Conservation (phyloP, 805 yeast genomes). For the Lachancea lanzarotensis region DNA sequence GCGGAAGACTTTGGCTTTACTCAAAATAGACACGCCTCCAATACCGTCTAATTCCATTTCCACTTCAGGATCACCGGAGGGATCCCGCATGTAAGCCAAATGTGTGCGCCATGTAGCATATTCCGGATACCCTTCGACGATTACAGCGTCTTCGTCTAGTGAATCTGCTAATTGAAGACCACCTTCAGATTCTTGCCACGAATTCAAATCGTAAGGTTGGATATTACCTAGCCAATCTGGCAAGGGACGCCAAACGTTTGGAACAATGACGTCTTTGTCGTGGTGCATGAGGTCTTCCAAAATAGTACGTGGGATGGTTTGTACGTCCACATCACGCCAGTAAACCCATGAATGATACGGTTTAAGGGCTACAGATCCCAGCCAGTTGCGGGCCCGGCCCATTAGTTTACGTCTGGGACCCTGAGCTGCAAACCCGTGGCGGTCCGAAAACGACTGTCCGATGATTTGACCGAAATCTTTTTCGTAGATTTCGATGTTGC, state of each 20-base stretch:
- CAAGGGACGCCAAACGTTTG: conserved; percentile 87
- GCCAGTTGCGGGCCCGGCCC: conserved; percentile 96
- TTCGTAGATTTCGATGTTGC: conserved; percentile 79
- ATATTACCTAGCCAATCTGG: conserved; percentile 83
- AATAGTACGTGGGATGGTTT: conserved; percentile 75
- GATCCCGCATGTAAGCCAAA: conserved; percentile 88
- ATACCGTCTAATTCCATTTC: conserved; percentile 94
- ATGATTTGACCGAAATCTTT: conserved; percentile 91
- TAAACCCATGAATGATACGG: conserved; percentile 95
- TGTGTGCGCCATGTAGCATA: conserved; percentile 98
- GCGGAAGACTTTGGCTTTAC: conserved; percentile 81
- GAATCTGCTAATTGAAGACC: conserved; percentile 69
- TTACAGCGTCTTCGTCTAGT: conserved; percentile 88
- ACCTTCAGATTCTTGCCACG: conserved; percentile 83
- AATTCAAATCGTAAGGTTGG: conserved; percentile 78
- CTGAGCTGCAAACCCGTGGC: conserved; percentile 95
- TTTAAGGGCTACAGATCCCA: conserved; percentile 73
- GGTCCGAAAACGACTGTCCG: conserved; percentile 87
- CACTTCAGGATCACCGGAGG: conserved; percentile 89
- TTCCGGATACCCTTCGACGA: conserved; percentile 95
- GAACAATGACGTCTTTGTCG: conserved; percentile 86
- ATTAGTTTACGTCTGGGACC: conserved; percentile 91
- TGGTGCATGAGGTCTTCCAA: conserved; percentile 91
- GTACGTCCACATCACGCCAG: conserved; percentile 99
- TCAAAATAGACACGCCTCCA: conserved; percentile 91